Base-by-base conservation (phyloP, 441 rosid genomes). In the Raphanus hybrid region DNA sequence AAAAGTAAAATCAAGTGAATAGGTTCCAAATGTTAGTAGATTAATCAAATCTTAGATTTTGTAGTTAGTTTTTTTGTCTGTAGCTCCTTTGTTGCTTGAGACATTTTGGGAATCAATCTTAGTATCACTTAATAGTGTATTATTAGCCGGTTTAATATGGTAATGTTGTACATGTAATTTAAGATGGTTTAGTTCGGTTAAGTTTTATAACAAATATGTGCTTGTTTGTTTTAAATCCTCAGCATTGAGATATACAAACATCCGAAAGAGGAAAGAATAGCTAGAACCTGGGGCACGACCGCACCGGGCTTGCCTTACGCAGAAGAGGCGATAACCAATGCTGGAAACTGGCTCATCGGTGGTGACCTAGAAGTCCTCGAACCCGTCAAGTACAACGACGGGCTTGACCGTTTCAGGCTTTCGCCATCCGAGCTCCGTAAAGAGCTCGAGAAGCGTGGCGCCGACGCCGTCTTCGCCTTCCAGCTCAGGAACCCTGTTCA, bases 401-500 rank as follows among this genome's bases (percentile, higher is more conserved):
- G 92, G 20, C 92, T 94, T 26, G 97, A 94, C 57, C 90, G 83
- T 27, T 94, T 84, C 68, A 87, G 97, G 62, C 69, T 91, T 18
- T 93, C 97, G 2, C 98, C 96, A 6, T 77, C 81, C 0, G 75
- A 89, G 50, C 92, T 93, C 39, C 92, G 90, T 1, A 69, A 84
- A 57, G 96, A 90, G 84, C 86, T 94, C 10, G 79, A 84, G 5
- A 89, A 68, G 80, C 90, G 98, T 66, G 87, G 89, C 39, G 94
- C 98, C 0, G 97, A 94, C 82, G 97, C 96, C 5, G 94, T 93
- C 32, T 91, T 93, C 81, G 96, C 97, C 15, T 92, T 92, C 81
- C 98, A 93, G 91, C 89, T 91, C 4, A 89, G 97, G 80, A 93
- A 93, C 77, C 97, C 97, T n/a, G 97, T 93, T 39, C 98, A 93